A percentile compares a stretch with the other conserved stretches of the same genome.
phyloP scores from a whole-genome alignment of 345 rosid genomes.

The Schrenkiella parvula region DNA sequence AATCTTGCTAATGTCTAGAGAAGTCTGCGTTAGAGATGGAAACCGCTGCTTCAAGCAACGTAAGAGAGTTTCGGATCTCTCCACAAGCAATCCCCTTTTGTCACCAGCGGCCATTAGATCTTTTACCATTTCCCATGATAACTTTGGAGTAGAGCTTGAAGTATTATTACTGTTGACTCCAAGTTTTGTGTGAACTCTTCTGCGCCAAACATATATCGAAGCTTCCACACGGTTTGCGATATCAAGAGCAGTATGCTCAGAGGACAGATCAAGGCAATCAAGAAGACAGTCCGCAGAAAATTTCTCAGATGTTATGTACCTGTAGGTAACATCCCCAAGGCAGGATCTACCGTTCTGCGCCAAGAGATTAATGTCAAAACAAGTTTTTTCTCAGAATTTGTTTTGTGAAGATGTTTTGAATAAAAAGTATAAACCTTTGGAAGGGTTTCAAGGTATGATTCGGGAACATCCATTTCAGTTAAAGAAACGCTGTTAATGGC shows the following conservation, averaged over 20 bases:
- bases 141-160: conserved; percentile 52
- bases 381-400: neutral
- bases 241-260: conserved; percentile 79
- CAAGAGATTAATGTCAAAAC: neutral
- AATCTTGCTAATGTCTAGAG: conserved; percentile 89
- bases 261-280: conserved; percentile 85
- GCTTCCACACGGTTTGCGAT: conserved; percentile 94
- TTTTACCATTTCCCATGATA: conserved; percentile 93
- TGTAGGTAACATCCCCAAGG: conserved; percentile 79
- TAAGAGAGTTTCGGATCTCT: conserved; percentile 82
- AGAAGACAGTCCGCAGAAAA: conserved; percentile 83
- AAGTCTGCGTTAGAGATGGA: conserved; percentile 79
- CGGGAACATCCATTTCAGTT: conserved; percentile 92
- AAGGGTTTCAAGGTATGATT: conserved; percentile 75
- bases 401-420: neutral
- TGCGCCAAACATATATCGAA: conserved; percentile 74
- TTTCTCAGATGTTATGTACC: conserved; percentile 74
- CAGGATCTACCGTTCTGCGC: conserved; percentile 85
- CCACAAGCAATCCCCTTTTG: conserved; percentile 84
- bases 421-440: conserved; percentile 54
- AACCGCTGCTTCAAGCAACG: conserved; percentile 89
- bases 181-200: conserved; percentile 59
- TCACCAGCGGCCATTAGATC: conserved; percentile 83
- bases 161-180: conserved; percentile 27
- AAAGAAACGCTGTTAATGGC: conserved; percentile 68